Conservation (phyloP, 805 yeast genomes). For the Lipomyces starkeyi region DNA sequence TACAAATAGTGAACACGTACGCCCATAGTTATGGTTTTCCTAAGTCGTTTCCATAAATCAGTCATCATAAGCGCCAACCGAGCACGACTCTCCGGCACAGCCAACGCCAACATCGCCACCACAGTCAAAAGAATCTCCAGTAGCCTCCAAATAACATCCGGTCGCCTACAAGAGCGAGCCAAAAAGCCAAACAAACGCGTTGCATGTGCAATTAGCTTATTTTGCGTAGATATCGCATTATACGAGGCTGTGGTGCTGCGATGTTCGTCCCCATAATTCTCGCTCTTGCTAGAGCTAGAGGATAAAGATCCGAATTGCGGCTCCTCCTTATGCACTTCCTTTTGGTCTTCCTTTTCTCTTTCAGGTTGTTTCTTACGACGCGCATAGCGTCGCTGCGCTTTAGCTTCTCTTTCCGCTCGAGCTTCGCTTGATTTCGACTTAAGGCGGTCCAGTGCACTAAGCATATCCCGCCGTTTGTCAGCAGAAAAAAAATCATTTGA, state of each 20-base stretch:
- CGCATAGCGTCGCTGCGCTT: background rate
- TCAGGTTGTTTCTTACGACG: background rate
- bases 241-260: background rate
- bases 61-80: slow-evolving; percentile 1
- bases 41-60: slow-evolving; percentile 6
- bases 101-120: slow-evolving; percentile 18
- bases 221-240: background rate
- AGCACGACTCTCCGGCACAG: slow-evolving; percentile 23
- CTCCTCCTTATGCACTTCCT: background rate
- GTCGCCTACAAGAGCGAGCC: background rate
- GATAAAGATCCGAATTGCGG: background rate
- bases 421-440: slow-evolving; percentile 7
- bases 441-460: background rate
- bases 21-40: slow-evolving; percentile 22
- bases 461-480: slow-evolving; percentile 11
- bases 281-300: background rate
- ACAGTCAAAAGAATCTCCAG: slow-evolving; percentile 15
- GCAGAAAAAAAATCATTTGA: background rate
- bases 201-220: background rate
- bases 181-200: slow-evolving; percentile 4
- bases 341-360: background rate
- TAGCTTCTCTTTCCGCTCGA: background rate
- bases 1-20: slow-evolving; percentile 24
- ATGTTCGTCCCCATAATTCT: background rate
- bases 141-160: slow-evolving; percentile 19